Evolutionary conservation across 306 rosid species (phyloP).

Genomic region (Cucurbita pepo): DNA sequence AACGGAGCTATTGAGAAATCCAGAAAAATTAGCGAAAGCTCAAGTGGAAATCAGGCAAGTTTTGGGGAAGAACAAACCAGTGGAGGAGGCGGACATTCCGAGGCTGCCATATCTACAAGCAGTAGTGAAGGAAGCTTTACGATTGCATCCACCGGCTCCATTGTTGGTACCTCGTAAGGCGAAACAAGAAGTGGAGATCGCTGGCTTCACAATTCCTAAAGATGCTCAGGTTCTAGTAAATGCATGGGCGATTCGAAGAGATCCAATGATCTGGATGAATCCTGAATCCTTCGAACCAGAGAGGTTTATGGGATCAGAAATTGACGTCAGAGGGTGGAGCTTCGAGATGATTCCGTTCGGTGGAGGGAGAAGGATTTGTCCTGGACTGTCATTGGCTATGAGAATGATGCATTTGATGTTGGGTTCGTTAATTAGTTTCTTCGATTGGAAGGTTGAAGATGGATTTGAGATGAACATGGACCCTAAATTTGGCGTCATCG

Average conservation of each 20-base stretch:
- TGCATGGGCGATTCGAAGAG: neutral
- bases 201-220: neutral
- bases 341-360: neutral
- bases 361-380: no score
- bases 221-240: neutral
- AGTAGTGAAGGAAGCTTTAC: neutral
- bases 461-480: neutral
- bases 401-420: neutral
- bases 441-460: constrained; percentile 4
- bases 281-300: neutral
- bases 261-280: neutral
- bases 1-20: neutral
- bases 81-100: neutral
- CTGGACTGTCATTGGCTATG: no score
- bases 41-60: neutral
- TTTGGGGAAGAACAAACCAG: neutral
- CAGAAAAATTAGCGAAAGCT: neutral
- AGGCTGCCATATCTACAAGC: neutral
- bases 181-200: neutral
- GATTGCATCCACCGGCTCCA: neutral
- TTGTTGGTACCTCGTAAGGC: neutral
- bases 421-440: neutral
- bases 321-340: neutral
- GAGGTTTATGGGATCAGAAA: neutral
- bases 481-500: neutral